Base-by-base conservation (phyloP, 257 asterid species). In the Lavandula angustifolia region DNA sequence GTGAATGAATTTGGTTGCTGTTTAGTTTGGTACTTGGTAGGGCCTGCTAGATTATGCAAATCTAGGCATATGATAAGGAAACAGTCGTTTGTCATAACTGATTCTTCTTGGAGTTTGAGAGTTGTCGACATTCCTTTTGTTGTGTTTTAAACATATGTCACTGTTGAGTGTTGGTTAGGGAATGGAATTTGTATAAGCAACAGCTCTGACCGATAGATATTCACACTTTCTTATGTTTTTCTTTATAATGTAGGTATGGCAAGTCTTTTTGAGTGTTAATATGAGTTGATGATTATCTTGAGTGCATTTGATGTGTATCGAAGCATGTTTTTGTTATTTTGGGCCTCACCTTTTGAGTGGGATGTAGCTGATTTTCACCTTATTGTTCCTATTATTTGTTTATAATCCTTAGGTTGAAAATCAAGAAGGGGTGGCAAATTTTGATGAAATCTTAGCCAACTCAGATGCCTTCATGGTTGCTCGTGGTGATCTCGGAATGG, bases 401-500 rank as follows among this genome's bases (percentile, higher is more conserved):
- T 13, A 13, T 44, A 9, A 13, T 11, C 5, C 16, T 63, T 65
- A 89, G 96, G 95, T 89, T 35, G 96, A 89, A 66, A 89, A 89
- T 66, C 96, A 89, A 79, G 96, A 89, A 80, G 96, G 96, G 60
- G 96, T 89, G 71, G 96, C 95, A 6, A 89, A 89, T 70, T 89
- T 89, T 42, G 94, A 89, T 61, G 96, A 89, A 1, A 89, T 89
- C 63, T 81, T 89, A 53, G 85, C 89, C 17, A 83, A 89, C 57
- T 81, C 96, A 4, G 96, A 89, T 71, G 96, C 96, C 57, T 89
- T 89, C 78, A 89, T 89, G 96, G 96, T 89, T 58, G 96, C 96
- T 33, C 67, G 96, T 64, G 96, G 96, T 9, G 96, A 89, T 68
- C 76, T 89, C 6, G 96, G 96, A 32, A 89, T 89, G 96, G 96